Percentiles rank a stretch among this genome's conserved stretches.
phyloP scores from a whole-genome alignment of 306 rosid species.

The Argentina anserina region DNA sequence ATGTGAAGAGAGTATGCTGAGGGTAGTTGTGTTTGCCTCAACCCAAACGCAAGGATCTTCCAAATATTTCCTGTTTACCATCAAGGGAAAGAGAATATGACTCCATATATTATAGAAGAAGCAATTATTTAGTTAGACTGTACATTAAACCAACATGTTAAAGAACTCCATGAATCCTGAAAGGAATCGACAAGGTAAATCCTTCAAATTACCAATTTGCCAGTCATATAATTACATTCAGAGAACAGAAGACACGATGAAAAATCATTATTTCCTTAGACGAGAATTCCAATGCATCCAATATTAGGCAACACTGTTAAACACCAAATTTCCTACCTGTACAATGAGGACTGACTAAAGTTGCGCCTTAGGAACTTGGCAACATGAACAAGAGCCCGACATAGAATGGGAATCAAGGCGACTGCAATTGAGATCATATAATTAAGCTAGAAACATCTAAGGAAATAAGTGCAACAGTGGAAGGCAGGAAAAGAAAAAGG shows the following conservation, averaged over 20 bases:
- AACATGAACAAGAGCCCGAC: conserved; percentile 80
- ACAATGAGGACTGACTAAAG: conserved; percentile 77
- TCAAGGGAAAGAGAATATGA: neutral
- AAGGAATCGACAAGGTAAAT: neutral
- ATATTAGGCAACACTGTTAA: conserved; percentile 12
- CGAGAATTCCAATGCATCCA: neutral
- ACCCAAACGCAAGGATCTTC: conserved; percentile 95
- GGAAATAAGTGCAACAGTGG: neutral
- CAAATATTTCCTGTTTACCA: conserved; percentile 69
- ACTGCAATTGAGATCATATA: conserved; percentile 52
- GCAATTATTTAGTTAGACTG: neutral
- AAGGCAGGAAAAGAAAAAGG: neutral
- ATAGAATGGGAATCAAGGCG: conserved; percentile 83
- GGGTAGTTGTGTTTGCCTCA: conserved; percentile 79
- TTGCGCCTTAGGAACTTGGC: conserved; percentile 93
- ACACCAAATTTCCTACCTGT: conserved; percentile 57
- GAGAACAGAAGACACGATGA: neutral
- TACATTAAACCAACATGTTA: neutral
- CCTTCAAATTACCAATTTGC: neutral
- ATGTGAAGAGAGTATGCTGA: conserved; percentile 83
- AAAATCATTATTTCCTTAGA: neutral
- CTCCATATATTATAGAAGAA: neutral
- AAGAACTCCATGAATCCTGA: neutral
- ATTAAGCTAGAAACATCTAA: conserved; percentile 18
- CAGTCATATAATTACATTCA: neutral